phyloP scores from a whole-genome alignment of 768 basidiomycete genomes.

The Fistulinella prunicolor region DNA sequence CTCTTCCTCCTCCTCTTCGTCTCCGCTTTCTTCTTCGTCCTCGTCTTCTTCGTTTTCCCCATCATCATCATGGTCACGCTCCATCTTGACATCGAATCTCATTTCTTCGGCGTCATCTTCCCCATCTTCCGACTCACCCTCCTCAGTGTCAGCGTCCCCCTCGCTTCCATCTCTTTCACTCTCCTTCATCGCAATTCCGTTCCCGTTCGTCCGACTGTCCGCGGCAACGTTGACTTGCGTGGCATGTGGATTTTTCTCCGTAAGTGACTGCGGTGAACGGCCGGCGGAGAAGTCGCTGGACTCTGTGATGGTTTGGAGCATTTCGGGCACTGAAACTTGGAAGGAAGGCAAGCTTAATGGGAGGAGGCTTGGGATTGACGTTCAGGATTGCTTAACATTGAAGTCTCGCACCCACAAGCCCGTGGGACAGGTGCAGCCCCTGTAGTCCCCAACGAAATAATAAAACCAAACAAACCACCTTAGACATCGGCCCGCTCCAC shows the following conservation, averaged over 20 bases:
- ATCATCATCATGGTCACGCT: conserved; percentile 1
- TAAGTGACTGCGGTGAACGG: neutral
- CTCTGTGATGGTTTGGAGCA: conserved; percentile 2
- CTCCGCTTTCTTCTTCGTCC: conserved; percentile 23
- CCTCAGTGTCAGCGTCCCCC: conserved; percentile 2
- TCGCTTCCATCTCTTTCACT: conserved; percentile 3
- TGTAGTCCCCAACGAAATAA: too few relatives aligned
- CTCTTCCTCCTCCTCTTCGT: conserved; percentile 43
- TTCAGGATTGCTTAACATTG: too few relatives aligned
- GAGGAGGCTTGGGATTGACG: too few relatives aligned
- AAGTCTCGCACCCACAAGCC: too few relatives aligned
- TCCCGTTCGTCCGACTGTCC: conserved; percentile 18
- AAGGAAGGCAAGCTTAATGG: too few relatives aligned
- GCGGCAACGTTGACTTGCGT: neutral
- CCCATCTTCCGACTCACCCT: conserved; percentile 6
- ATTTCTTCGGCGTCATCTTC: conserved; percentile 1
- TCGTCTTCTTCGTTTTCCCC: conserved; percentile 20
- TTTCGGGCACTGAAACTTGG: too few relatives aligned
- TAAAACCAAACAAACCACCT: too few relatives aligned
- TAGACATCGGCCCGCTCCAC: too few relatives aligned
- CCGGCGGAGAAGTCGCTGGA: neutral
- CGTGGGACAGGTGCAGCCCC: too few relatives aligned
- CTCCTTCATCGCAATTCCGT: conserved; percentile 5
- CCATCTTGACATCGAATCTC: neutral
- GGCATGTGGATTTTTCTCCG: conserved; percentile 3